phyloP scores from a whole-genome alignment of 768 basidiomycete species.

The Ephemerocybe angulata region DNA sequence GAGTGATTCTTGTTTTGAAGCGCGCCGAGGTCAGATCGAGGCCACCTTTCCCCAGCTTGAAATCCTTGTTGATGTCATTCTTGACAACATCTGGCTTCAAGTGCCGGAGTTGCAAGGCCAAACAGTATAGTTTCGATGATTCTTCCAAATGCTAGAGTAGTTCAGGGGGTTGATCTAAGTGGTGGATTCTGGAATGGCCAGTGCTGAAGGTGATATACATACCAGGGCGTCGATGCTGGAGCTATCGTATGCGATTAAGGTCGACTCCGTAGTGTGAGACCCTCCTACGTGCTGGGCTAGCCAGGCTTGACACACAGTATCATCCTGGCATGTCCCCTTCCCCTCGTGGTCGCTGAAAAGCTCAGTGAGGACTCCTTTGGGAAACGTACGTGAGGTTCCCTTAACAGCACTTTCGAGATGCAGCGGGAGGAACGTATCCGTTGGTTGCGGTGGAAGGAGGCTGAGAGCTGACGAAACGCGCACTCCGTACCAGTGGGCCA shows the following conservation, averaged over 20 bases:
- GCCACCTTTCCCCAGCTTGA: constrained; percentile 22
- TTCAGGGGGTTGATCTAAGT: neutral
- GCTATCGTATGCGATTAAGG: neutral
- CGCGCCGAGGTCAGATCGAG: constrained; percentile 36
- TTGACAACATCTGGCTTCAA: constrained; percentile 43
- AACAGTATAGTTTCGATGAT: constrained; percentile 36
- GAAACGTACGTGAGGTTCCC: neutral
- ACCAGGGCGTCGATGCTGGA: neutral
- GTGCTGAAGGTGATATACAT: neutral
- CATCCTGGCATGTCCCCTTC: constrained; percentile 6
- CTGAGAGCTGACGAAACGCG: constrained; percentile 25
- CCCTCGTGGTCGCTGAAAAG: constrained; percentile 30
- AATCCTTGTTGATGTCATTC: constrained; percentile 41
- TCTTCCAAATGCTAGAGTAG: constrained; percentile 35
- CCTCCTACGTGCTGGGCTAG: constrained; percentile 27
- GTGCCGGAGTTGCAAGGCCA: constrained; percentile 31
- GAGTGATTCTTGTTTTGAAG: constrained; percentile 41
- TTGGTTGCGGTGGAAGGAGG: neutral
- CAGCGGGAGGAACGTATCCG: neutral
- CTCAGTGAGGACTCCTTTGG: constrained; percentile 15
- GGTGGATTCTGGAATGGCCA: neutral
- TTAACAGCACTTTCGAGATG: neutral
- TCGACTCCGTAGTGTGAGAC: neutral
- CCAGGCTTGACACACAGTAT: constrained; percentile 42
- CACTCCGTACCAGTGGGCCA: constrained; percentile 37